Conservation (phyloP, 257 asterid species). For the Solanum virginianum region DNA sequence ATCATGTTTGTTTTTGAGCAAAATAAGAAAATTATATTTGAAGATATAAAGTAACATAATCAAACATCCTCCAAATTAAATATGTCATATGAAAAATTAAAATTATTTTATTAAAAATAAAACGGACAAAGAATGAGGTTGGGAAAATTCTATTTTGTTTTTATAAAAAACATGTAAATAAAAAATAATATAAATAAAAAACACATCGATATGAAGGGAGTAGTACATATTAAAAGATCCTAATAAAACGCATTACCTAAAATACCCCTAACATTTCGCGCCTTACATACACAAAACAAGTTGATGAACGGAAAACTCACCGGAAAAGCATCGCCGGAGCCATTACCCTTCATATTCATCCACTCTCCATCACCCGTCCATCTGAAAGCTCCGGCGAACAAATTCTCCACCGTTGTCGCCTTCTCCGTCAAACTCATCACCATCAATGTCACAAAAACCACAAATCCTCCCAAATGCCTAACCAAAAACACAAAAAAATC, state of each 20-base stretch:
- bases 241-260: not conserved
- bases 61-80: no score
- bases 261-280: not conserved
- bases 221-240: not conserved
- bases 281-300: not conserved
- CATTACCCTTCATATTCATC: conserved; percentile 34
- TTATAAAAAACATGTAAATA: no score
- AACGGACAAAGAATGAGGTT: no score
- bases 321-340: conserved; percentile 35
- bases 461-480: conserved; percentile 80
- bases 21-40: no score
- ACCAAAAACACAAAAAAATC: not conserved
- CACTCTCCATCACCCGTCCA: conserved; percentile 35
- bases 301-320: conserved; percentile 22
- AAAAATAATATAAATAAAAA: no score
- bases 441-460: conserved; percentile 57
- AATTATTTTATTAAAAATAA: no score
- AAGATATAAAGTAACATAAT: no score
- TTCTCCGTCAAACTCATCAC: conserved; percentile 58
- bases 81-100: no score
- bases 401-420: conserved; percentile 28
- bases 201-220: no score
- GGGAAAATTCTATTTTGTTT: no score
- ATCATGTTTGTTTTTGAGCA: no score
- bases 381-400: conserved; percentile 19